Conservation (phyloP, 2,329 filamentous ascomycete species). For the Fusarium marasasianum region DNA sequence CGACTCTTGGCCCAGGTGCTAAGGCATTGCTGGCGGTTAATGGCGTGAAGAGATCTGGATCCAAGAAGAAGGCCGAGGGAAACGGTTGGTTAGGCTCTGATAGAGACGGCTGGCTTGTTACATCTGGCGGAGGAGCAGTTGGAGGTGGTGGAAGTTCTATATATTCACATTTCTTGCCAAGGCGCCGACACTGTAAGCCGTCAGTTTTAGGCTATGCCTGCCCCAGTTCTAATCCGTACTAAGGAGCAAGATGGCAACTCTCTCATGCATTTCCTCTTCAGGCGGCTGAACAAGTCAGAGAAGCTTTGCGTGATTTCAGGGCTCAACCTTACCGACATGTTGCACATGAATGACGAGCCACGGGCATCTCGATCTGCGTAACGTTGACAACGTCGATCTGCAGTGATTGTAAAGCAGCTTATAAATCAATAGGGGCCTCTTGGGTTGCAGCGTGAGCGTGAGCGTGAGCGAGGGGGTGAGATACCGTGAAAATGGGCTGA, state of each 20-base stretch:
- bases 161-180: conserved; percentile 3
- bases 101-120: not conserved
- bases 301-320: not conserved
- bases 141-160: not conserved
- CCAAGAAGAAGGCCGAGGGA: conserved; percentile 1
- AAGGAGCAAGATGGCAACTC: not conserved
- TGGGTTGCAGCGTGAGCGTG: not conserved
- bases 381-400: not conserved
- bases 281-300: not conserved
- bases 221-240: not conserved
- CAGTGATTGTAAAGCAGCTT: not conserved
- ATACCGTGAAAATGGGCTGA: not conserved
- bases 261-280: conserved; percentile 6
- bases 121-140: not conserved
- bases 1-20: not conserved
- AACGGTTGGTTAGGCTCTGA: not conserved
- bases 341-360: not conserved
- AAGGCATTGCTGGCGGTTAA: not conserved
- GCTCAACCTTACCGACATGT: not conserved
- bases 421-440: not conserved
- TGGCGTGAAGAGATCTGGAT: not conserved
- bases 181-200: not conserved
- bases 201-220: not conserved
- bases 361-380: not conserved
- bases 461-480: not conserved